These are phyloP conservation scores for Phytophthora macrochlamydospora DNA, from an alignment of 352 stramenopile genomes.

Conservation along the genomic window DNA sequence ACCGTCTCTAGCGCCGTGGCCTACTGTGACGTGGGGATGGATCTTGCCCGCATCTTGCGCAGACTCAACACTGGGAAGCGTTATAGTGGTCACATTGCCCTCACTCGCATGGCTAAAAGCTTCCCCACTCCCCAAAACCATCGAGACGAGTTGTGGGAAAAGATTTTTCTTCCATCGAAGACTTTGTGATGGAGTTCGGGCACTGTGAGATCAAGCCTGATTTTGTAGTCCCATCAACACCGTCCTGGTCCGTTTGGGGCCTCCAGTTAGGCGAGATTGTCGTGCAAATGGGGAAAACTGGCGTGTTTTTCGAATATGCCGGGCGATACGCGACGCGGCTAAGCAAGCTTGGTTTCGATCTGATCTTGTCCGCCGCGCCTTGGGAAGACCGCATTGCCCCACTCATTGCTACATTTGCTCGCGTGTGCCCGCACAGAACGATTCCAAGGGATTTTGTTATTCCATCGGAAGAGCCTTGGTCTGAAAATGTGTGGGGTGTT, in stretches of 20 bases:
- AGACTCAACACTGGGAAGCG: conserved; percentile 22
- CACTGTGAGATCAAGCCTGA: conserved; percentile 22
- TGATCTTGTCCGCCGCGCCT: conserved; percentile 19
- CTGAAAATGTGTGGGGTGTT: conserved; percentile 28
- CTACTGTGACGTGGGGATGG: conserved; percentile 29
- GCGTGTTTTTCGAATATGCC: conserved; percentile 24
- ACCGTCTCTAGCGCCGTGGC: conserved; percentile 27
- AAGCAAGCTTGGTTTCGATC: conserved; percentile 20
- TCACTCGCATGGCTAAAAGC: conserved; percentile 18
- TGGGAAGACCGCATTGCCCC: conserved; percentile 32
- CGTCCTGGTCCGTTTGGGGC: conserved; percentile 26
- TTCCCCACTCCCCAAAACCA: conserved; percentile 11
- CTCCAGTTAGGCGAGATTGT: conserved; percentile 30
- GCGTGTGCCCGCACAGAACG: conserved; percentile 20
- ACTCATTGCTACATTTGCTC: conserved; percentile 27
- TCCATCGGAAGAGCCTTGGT: conserved; percentile 27
- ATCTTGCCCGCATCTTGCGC: conserved; percentile 24
- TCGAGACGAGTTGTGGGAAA: conserved; percentile 28
- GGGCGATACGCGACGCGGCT: conserved; percentile 21
- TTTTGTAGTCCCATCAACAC: conserved; percentile 24
- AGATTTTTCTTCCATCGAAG: conserved; percentile 21
- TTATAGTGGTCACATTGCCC: conserved; percentile 27
- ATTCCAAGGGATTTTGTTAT: conserved; percentile 23
- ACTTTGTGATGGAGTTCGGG: conserved; percentile 10
- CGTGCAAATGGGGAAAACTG: conserved; percentile 24